These are phyloP conservation scores for Sporothrix phasma DNA, from an alignment of 2,329 filamentous ascomycete species.

Conservation along the genomic window DNA sequence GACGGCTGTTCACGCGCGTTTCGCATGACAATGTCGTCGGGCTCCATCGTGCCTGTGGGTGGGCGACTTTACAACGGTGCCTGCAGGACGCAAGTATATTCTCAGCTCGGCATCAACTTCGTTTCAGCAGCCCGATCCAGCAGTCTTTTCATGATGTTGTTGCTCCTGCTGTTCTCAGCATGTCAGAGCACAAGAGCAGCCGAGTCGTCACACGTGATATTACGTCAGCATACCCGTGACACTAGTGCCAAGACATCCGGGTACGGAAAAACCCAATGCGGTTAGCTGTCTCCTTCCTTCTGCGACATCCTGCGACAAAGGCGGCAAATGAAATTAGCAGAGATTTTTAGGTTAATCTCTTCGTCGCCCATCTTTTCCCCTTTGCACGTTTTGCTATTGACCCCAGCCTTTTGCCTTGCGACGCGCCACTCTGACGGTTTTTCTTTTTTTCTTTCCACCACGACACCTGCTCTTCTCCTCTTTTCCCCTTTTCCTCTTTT, in stretches of 20 bases:
- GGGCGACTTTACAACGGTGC: too few relatives aligned
- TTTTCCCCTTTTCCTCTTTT: background rate
- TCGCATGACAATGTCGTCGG: background rate
- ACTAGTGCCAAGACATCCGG: background rate
- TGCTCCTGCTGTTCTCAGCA: background rate
- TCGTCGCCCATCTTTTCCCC: background rate
- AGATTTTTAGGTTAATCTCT: background rate
- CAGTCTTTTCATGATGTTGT: background rate
- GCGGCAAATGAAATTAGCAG: constrained; percentile 11
- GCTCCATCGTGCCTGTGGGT: background rate
- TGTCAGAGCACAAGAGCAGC: background rate
- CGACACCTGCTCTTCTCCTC: too few relatives aligned
- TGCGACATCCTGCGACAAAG: constrained; percentile 3
- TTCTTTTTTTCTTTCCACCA: background rate
- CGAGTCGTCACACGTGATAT: background rate
- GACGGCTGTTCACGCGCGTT: background rate
- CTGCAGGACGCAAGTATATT: background rate
- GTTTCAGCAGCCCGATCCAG: background rate
- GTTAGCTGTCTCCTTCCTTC: background rate
- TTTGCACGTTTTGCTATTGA: too few relatives aligned
- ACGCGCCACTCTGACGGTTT: background rate
- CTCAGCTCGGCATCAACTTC: background rate
- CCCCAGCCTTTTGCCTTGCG: background rate
- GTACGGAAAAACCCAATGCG: background rate
- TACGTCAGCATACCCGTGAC: background rate